Evolutionary conservation across 306 rosid genomes (phyloP).

Genomic region (Medicago arabica): DNA sequence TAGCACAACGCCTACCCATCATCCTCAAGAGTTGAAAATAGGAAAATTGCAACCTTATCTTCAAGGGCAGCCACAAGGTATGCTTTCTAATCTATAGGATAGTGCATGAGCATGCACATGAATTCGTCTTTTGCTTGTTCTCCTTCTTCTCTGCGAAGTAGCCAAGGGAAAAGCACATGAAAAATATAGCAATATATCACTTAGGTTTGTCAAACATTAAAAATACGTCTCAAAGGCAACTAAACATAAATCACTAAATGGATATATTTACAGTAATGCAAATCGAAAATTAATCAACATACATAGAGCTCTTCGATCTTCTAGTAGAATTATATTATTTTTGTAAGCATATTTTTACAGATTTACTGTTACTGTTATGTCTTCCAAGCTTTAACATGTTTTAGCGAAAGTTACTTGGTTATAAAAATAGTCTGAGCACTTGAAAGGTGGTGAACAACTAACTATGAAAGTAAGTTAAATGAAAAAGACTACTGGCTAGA

Average conservation of each 20-base stretch:
- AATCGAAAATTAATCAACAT: not conserved
- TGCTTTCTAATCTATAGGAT: constrained; percentile 59
- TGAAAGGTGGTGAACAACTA: not conserved
- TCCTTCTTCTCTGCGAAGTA: constrained; percentile 57
- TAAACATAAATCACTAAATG: not conserved
- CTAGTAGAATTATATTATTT: constrained; percentile 12
- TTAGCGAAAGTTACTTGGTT: not conserved
- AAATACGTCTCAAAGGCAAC: constrained; percentile 12
- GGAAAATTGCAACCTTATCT: constrained; percentile 32
- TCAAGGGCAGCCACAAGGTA: constrained; percentile 37
- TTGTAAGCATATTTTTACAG: not conserved
- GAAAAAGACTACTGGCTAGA: not conserved
- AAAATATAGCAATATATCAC: constrained; percentile 6
- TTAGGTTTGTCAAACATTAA: constrained; percentile 7
- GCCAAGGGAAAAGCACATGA: constrained; percentile 12
- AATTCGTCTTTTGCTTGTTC: constrained; percentile 53
- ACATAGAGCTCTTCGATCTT: not conserved
- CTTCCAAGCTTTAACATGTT: not conserved
- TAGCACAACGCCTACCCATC: constrained; percentile 39
- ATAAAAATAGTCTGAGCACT: not conserved
- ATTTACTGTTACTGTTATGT: no score
- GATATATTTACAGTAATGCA: not conserved
- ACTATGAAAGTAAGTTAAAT: not conserved
- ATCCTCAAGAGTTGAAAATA: constrained; percentile 28
- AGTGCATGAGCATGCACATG: constrained; percentile 74